Base-by-base conservation (phyloP, 164 flowering plant species). In the Platanus orientalis region DNA sequence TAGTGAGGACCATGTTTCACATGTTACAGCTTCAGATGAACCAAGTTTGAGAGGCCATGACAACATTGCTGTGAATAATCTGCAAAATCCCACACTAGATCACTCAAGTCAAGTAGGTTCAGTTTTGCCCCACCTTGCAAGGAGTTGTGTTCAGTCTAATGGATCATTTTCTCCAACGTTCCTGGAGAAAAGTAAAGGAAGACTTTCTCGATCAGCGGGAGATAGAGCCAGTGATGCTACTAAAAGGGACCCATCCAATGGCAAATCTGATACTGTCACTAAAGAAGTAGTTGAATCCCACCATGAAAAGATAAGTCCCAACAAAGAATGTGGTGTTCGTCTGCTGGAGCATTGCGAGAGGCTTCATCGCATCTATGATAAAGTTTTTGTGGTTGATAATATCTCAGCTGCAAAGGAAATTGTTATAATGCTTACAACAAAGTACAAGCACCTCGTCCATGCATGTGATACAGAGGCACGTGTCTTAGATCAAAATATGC, bases 391-490 rank as follows among this genome's bases (percentile, higher is more conserved):
- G 28, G 92, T 91, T 58, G 88, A 85, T 70, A 78, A 64, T 75
- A 56, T 84, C 48, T 30, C 69, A 40, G 27, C 23, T 25, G 99
- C 99, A 36, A 78, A 75, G 67, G 54, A 75, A 63, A 79, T 94
- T 61, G 97, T 89, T 42, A 20, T 24, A 29, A 67, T 60, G 84
- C 96, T 94, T 57, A 89, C 85, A 39, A 65, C 47, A 52, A 47
- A 80, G 57, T 94, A 86, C 81, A 79, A 67, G 69, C 54, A 83
- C 78, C 82, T 80, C 54, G 78, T 91, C 51, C 86, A 86, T 77
- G 96, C 93, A 59, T 94, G 99, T 72, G 97, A 94, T 70, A 94
- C 99, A 28, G 99, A 94, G 96, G 99, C 56, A 76, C 61, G 66
- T 52, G 3, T 4, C 32, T 13, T 52, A 20, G 62, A 23, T 39